phyloP scores from a whole-genome alignment of 1,284 basidiomycete species.

The Pyrrhoderma lamaoense region DNA sequence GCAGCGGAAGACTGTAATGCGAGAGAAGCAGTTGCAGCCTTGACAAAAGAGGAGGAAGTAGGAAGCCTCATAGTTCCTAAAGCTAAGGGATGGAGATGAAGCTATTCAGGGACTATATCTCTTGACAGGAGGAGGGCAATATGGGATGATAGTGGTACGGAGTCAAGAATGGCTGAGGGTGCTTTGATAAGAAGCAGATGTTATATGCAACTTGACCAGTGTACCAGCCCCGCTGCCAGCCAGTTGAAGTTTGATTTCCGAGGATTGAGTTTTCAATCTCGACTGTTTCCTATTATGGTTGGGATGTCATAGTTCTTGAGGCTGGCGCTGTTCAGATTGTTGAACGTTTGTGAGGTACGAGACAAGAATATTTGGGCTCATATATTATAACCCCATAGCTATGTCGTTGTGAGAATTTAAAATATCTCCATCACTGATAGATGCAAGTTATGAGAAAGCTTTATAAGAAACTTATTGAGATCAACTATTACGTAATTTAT shows the following conservation, averaged over 20 bases:
- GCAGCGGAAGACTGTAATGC: conserved; percentile 27
- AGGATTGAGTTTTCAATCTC: not conserved
- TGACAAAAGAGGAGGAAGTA: conserved; percentile 30
- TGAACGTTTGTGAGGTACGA: not conserved
- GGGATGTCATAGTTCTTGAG: too few relatives aligned
- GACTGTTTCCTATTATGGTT: not conserved
- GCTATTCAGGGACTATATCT: not conserved
- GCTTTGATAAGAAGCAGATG: not conserved
- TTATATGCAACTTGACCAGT: not conserved
- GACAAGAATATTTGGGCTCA: too few relatives aligned
- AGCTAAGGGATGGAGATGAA: conserved; percentile 3
- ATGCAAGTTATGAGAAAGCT: too few relatives aligned
- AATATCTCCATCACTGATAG: too few relatives aligned
- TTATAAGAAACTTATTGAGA: too few relatives aligned
- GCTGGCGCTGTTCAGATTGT: conserved; percentile 1
- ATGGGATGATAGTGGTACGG: not conserved
- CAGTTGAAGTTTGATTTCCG: too few relatives aligned
- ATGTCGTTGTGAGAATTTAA: too few relatives aligned
- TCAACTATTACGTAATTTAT: too few relatives aligned
- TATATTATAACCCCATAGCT: too few relatives aligned
- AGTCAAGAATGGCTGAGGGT: not conserved
- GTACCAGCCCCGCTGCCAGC: not conserved
- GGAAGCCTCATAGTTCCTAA: conserved; percentile 30
- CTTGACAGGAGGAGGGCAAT: not conserved
- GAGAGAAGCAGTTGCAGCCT: conserved; percentile 26